Base-by-base conservation (phyloP, 257 asterid species). In the Jasminum sambac region DNA sequence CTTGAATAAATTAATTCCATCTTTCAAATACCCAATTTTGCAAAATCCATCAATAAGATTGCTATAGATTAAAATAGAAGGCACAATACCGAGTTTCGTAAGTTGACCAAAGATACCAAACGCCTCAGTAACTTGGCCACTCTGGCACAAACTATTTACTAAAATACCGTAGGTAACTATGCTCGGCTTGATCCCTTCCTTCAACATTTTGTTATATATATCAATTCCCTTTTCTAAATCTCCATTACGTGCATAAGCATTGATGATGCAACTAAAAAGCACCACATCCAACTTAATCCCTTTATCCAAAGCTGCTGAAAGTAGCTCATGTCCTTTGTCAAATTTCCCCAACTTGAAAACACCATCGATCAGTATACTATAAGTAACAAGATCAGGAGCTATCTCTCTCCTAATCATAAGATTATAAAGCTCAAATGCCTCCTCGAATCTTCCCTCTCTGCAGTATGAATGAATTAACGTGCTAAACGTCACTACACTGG, bases 401-500 rank as follows among this genome's bases (percentile, higher is more conserved):
- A 83, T 67, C 52, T 79, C 81, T 42, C 43, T 66, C 59, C 71
- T 74, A 16, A 70, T 69, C 85, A 80, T 80, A 38, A 77, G 25
- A 57, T 14, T 69, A 68, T 80, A 83, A 16, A 75, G 75, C 71
- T 69, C 69, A 71, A 78, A 78, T 63, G 87, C 83, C 67, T 80
- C 78, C 3, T 65, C 81, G 55, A 75, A 43, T 44, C 67, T 80
- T 69, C 66, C 64, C 57, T 75, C 85, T 64, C 81, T 78, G 63
- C 79, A 72, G 40, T 39, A 83, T 2, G 72, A 67, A 66, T 80
- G 63, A 36, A 80, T 78, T 65, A 80, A n/a, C 4, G 79, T 75
- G 81, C 78, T 80, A 71, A 83, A 83, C 0, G 87, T 83, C 78
- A 80, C 87, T 44, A 80, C 69, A 70, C 46, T 80, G 4, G 87